Base-by-base conservation (phyloP, 805 yeast genomes). In the Candida rishiriensis region DNA sequence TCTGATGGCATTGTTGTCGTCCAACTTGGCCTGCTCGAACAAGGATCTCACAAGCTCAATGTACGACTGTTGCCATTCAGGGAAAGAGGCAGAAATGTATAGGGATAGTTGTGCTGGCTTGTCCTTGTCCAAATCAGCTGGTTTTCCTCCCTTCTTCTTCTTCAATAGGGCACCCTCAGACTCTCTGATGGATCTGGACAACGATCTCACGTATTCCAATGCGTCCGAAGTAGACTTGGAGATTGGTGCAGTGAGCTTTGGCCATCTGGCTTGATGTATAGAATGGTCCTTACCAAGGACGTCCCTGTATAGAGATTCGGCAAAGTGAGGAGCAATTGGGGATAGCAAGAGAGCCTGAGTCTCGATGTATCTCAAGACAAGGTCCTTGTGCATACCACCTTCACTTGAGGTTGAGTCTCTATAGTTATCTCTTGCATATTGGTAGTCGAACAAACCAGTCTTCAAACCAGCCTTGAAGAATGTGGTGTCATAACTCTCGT, bases 251-350 rank as follows among this genome's bases (percentile, higher is more conserved):
- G 76, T 59, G n/a, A 84, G 80, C 62, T 80, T 73, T 52, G 99
- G 98, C 85, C 91, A 93, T 47, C 52, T 60, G 18, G 91, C 85
- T 31, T 50, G 41, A 65, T 90, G 95, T 36, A 88, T 81, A 37
- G 95, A 74, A 3, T 73, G 74, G 38, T 69, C 63, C 54, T 84
- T 76, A 36, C 81, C 80, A 51, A 93, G 72, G 36, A 89, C 73
- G 53, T 91, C 98, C 61, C 85, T 79, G 78, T 87, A 88, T 46
- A 91, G 72, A 70, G 80, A 88, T 56, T 93, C 99, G 52, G 93
- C 81, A 65, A 91, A 89, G 68, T 93, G 99, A 39, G 99, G 98
- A 36, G 98, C 95, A 56, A 93, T 73, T 51, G 99, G 99, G 14
- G 95, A 81, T 55, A 93, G 70, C 63, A 90, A 68, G 56, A 93